Percentiles rank a stretch among this genome's conserved stretches.
phyloP scores from a whole-genome alignment of 768 basidiomycete species.

The Boletus bicolor region DNA sequence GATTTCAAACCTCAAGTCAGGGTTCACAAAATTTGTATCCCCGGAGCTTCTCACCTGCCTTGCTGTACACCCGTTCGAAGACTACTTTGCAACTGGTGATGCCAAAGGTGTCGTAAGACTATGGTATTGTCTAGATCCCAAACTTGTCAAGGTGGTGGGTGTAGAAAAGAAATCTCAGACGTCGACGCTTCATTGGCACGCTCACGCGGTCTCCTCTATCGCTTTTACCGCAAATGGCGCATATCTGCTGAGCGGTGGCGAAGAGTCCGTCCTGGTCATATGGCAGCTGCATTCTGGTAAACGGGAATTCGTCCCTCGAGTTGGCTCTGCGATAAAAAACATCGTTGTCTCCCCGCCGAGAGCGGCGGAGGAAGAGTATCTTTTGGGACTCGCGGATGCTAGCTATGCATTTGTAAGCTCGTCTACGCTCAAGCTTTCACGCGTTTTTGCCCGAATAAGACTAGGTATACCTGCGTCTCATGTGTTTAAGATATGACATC shows the following conservation, averaged over 20 bases:
- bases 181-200: conserved; percentile 92
- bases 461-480: conserved; percentile 48
- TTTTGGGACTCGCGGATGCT: conserved; percentile 79
- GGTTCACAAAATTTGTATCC: conserved; percentile 81
- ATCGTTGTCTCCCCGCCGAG: conserved; percentile 56
- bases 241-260: conserved; percentile 90
- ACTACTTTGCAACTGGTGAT: conserved; percentile 96
- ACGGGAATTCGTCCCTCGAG: conserved; percentile 88
- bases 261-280: conserved; percentile 93
- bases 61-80: conserved; percentile 83
- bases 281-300: conserved; percentile 92
- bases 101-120: conserved; percentile 77
- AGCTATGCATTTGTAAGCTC: conserved; percentile 74
- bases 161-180: conserved; percentile 83
- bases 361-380: conserved; percentile 75
- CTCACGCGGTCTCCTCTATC: conserved; percentile 85
- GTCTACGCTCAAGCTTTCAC: conserved; percentile 65
- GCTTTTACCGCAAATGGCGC: conserved; percentile 89
- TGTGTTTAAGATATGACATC: not conserved
- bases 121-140: conserved; percentile 87
- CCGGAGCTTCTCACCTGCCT: conserved; percentile 79
- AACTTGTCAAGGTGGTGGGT: conserved; percentile 48
- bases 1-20: conserved; percentile 52
- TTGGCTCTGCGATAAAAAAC: conserved; percentile 81
- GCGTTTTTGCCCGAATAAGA: conserved; percentile 75